Evolutionary conservation across 345 rosid genomes (phyloP).

Genomic region (Psidium friedrichsthalianum): DNA sequence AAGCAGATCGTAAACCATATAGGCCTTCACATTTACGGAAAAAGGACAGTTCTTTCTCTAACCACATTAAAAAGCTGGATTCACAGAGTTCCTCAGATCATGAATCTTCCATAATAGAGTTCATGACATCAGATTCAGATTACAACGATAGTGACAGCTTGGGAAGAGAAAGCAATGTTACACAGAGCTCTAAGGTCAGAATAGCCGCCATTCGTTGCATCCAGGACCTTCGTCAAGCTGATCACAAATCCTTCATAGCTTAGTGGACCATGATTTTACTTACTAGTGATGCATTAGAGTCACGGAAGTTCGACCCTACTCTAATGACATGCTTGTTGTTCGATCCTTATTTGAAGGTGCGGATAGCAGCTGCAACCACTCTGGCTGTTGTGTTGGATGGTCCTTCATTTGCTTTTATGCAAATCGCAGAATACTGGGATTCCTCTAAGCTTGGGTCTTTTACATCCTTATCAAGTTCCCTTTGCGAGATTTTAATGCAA

Average conservation of each 20-base stretch:
- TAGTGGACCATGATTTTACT: constrained; percentile 92
- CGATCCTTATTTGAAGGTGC: constrained; percentile 82
- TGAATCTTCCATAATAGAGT: constrained; percentile 37
- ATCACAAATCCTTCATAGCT: constrained; percentile 72
- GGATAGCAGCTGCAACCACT: constrained; percentile 73
- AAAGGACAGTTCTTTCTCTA: constrained; percentile 30
- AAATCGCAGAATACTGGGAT: constrained; percentile 88
- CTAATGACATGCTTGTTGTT: constrained; percentile 76
- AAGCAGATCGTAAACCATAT: constrained; percentile 38
- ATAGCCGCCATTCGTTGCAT: constrained; percentile 67
- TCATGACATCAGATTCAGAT: constrained; percentile 76
- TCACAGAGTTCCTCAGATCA: constrained; percentile 25
- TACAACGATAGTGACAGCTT: constrained; percentile 75
- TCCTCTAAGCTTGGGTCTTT: constrained; percentile 58
- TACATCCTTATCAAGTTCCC: constrained; percentile 77
- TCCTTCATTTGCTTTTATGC: constrained; percentile 72
- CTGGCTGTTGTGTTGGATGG: constrained; percentile 78
- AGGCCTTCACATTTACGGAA: constrained; percentile 93
- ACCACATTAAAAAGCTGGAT: constrained; percentile 27
- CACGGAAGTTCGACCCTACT: constrained; percentile 76
- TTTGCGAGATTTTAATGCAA: constrained; percentile 77
- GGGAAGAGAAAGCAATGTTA: constrained; percentile 26
- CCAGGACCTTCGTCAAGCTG: constrained; percentile 97
- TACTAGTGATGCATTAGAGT: constrained; percentile 61
- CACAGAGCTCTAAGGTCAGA: constrained; percentile 63